Conservation (phyloP, 176 grass and related monocot genomes). For the Chrysopogon serrulatus region DNA sequence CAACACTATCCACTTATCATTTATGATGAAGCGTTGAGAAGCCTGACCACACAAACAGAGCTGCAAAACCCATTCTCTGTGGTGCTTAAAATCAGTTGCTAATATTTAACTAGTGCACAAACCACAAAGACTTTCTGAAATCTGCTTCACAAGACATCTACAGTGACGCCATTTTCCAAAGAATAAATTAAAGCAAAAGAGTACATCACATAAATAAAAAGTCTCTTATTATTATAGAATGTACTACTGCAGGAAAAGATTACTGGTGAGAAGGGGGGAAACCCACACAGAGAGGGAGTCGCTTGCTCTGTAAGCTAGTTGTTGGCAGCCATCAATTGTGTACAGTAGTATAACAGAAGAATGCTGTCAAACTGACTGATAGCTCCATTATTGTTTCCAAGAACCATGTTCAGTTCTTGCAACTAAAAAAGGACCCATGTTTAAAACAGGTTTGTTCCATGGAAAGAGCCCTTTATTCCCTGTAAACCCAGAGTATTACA, state of each 20-base stretch:
- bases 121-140: not conserved
- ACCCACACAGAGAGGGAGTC: not conserved
- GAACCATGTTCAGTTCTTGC: not conserved
- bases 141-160: constrained; percentile 1
- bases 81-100: not conserved
- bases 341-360: not conserved
- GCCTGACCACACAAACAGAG: not conserved
- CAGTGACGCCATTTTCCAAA: not conserved
- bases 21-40: not conserved
- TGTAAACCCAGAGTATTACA: not conserved
- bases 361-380: not conserved
- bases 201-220: not conserved
- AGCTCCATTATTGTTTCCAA: not conserved
- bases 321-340: not conserved
- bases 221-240: not conserved
- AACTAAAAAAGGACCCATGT: not conserved
- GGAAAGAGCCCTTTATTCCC: constrained; percentile 15
- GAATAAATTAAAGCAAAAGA: constrained; percentile 9
- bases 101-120: not conserved
- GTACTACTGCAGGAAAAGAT: not conserved
- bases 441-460: not conserved
- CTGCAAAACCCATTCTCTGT: not conserved
- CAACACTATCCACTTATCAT: constrained; percentile 24
- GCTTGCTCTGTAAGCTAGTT: constrained; percentile 30
- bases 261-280: not conserved